Conservation (phyloP, 805 yeast species). For the Priceomyces medius region DNA sequence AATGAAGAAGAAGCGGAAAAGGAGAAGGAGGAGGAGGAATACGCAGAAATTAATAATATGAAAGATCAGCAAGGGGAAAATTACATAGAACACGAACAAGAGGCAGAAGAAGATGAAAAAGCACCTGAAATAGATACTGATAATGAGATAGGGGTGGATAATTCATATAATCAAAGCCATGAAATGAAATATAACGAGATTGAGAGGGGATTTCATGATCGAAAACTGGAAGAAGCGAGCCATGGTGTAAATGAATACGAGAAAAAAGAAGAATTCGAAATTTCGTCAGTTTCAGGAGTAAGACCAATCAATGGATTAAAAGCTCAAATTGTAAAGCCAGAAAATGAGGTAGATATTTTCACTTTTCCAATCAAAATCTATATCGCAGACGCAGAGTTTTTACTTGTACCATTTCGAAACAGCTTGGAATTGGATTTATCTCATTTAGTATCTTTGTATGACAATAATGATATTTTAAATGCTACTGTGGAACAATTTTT, state of each 20-base stretch:
- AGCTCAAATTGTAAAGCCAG: neutral
- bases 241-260: too few species aligned
- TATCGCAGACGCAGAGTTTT: slow-evolving; percentile 24
- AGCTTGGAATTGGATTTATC: slow-evolving; percentile 12
- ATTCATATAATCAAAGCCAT: too few species aligned
- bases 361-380: slow-evolving; percentile 23
- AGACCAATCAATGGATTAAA: neutral
- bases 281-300: too few species aligned
- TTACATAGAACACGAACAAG: neutral
- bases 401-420: slow-evolving; percentile 22
- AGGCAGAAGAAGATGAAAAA: neutral
- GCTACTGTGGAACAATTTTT: slow-evolving; percentile 26
- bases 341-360: neutral
- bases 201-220: too few species aligned
- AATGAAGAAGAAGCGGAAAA: neutral
- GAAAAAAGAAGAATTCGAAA: too few species aligned
- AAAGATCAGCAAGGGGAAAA: neutral
- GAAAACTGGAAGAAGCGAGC: too few species aligned
- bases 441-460: slow-evolving; percentile 27
- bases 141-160: too few species aligned
- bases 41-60: too few species aligned
- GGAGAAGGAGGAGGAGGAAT: neutral
- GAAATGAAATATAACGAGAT: too few species aligned
- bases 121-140: too few species aligned
- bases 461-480: slow-evolving; percentile 16